Base-by-base conservation (phyloP, 805 yeast species). In the Candida maesae region DNA sequence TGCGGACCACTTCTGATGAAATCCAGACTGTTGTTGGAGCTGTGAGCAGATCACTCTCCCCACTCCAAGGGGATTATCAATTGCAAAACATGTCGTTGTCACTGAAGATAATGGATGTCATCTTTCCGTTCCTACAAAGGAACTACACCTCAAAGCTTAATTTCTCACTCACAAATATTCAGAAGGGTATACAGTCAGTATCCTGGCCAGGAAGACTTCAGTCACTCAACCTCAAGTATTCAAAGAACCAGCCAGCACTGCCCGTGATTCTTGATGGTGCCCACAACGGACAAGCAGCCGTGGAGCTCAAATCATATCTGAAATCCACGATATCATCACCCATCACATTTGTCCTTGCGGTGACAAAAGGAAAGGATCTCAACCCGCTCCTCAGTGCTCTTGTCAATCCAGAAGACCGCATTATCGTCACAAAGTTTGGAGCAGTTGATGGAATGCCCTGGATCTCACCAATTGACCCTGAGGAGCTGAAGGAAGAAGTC, bases 361-460 rank as follows among this genome's bases (percentile, higher is more conserved):
- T 89, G 30, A 85, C 96, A 1, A 64, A 70, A 31, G 93, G 95
- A 0, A 84, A 93, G 56, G 72, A 78, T 14, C 55, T 82, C 7
- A 60, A 62, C 2, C 67, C 70, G 0, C 60, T 89, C 16, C 60
- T 86, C 29, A 56, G 64, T 23, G 71, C 75, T 15, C 60, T 87
- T 2, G 56, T 84, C 3, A 58, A 59, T 6, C 52, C 65, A 1
- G 55, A 61, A 1, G 96, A 89, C 52, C 59, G 65, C 3, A 74
- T 90, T 0, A 63, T 82, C 1, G 71, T 81, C 1, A 79, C 91
- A 0, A 56, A 66, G 24, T 93, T 90, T 58, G 74, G 79, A 1
- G 52, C 65, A 1, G 91, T 95, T 1, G 90, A 82, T 12, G 83
- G 87, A 0, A 93, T 93, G 99, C 96, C 98, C 0, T 93, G 98